Evolutionary conservation across 148 eudicot species (phyloP).

Genomic region (Gaultheria prostrata): DNA sequence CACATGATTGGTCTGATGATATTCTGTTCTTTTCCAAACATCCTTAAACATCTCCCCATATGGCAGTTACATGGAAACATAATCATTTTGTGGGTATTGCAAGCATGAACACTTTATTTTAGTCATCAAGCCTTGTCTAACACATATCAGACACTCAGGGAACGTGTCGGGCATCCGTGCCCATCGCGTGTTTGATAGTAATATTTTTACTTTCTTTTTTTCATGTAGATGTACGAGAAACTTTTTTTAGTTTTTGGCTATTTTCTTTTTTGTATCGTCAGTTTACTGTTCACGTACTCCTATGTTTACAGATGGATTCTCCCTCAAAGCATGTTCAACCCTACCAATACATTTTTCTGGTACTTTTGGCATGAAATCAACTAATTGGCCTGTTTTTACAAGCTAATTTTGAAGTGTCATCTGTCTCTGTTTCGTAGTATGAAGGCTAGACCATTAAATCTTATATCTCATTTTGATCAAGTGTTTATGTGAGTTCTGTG

Average conservation of each 20-base stretch:
- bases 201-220: too few relatives aligned
- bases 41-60: neutral
- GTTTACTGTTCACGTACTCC: too few relatives aligned
- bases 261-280: neutral
- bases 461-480: neutral
- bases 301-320: too few relatives aligned
- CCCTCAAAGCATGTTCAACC: too few relatives aligned
- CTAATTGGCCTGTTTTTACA: neutral
- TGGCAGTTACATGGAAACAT: neutral
- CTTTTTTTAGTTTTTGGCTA: too few relatives aligned
- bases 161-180: neutral
- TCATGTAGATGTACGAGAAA: neutral
- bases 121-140: neutral
- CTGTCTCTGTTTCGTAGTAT: neutral
- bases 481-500: neutral
- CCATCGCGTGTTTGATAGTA: neutral
- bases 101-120: neutral
- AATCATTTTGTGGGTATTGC: neutral
- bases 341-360: neutral
- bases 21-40: neutral
- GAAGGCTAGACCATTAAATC: neutral
- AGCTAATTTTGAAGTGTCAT: neutral
- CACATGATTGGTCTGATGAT: constrained; percentile 1
- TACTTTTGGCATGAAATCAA: neutral
- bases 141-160: neutral